Base-by-base conservation (phyloP, 2,329 filamentous ascomycete genomes). In the Clarireedia paspali region DNA sequence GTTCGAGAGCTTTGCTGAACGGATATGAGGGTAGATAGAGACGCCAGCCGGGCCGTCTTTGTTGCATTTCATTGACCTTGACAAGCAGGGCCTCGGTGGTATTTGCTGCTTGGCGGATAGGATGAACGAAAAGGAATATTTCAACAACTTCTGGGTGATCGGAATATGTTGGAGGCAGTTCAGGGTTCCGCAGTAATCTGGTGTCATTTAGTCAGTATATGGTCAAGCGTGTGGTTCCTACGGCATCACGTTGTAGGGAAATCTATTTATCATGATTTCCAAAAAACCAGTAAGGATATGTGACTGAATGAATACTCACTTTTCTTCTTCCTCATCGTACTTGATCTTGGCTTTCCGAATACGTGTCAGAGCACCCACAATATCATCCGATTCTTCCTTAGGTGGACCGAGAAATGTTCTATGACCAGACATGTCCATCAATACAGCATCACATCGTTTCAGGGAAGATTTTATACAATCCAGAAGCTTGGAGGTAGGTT, bases 341-440 rank as follows among this genome's bases (percentile, higher is more conserved):
- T 68, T 67, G 24, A 71, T 71, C 53, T 79, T 74, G 1, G 73
- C 70, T 44, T 68, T 70, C 44, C 70, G 68, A 10, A 82, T 68
- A 20, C 70, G 70, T 6, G 71, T 64, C 15, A 77, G 64, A 2
- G 72, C 63, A 3, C 70, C 68, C 2, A 68, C 55, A 9, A 78
- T 66, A 60, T 78, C 74, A 10, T 71, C 72, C 0, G 75, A 76
- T 15, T 75, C 64, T 5, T 72, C 67, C 34, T 62, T 54, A 4
- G 73, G 61, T 23, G 77, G 77, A 0, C 77, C 76, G 4, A 81
- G 69, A 59, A 75, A 71, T 47, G 68, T 70, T 48, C 78, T 71
- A 63, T 78, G 73, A 2, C 78, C 76, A 26, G 77, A 77, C 60
- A 80, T 72, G 10, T 76, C 73, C 77, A 82, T 80, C 34, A 83